Evolutionary conservation across 306 rosid species (phyloP).

Genomic region (Hippophae tibetana): DNA sequence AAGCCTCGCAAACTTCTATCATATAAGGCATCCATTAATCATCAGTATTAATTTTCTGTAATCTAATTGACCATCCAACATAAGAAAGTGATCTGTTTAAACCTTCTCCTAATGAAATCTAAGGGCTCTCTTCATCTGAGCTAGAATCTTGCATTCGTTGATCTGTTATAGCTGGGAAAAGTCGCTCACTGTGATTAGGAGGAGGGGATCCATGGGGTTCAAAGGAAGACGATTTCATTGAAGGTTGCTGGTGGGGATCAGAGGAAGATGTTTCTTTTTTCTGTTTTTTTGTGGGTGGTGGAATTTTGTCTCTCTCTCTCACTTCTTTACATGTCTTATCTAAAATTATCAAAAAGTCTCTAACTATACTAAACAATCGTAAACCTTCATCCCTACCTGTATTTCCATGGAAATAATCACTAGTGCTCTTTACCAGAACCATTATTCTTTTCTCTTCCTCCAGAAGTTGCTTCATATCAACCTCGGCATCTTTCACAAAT

Average conservation of each 20-base stretch:
- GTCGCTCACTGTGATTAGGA: conserved; percentile 36
- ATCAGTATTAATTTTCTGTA: neutral
- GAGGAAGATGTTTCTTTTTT: conserved; percentile 34
- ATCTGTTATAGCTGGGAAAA: conserved; percentile 54
- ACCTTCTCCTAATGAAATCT: conserved; percentile 34
- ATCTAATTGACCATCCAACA: neutral
- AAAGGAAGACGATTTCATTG: conserved; percentile 18
- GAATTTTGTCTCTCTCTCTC: conserved; percentile 32
- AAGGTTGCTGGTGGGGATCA: conserved; percentile 17
- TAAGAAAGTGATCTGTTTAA: neutral
- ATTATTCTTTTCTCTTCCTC: conserved; percentile 77
- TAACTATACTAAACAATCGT: conserved; percentile 58
- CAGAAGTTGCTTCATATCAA: conserved; percentile 35
- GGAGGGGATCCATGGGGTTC: conserved; percentile 28
- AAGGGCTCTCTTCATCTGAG: conserved; percentile 77
- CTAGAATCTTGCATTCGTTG: conserved; percentile 51
- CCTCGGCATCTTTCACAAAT: conserved; percentile 67
- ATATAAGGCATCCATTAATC: no score
- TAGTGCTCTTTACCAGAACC: conserved; percentile 77
- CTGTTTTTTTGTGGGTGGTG: conserved; percentile 16
- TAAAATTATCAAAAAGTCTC: conserved; percentile 77
- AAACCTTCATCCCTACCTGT: conserved; percentile 85
- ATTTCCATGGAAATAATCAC: conserved; percentile 90
- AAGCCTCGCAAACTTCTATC: no score
- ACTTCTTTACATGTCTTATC: conserved; percentile 81